Percentiles rank a stretch among this genome's conserved stretches.
phyloP scores from a whole-genome alignment of 2,329 filamentous ascomycete genomes.

The Penicillium capsulatum region DNA sequence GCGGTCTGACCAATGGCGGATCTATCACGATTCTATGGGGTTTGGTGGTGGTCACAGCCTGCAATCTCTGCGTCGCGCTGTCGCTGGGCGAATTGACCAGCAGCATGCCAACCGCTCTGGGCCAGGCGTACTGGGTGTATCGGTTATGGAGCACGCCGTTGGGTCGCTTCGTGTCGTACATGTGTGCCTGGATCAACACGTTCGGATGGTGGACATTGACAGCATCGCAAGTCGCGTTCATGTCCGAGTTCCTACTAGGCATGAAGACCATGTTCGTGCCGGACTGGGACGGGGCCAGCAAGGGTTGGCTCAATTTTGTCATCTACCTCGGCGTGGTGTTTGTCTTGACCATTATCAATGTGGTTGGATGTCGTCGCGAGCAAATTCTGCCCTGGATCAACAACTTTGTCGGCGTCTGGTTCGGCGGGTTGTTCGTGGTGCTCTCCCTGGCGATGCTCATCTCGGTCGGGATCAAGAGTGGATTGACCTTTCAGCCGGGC shows the following conservation, averaged over 20 bases:
- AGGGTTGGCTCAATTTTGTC: conserved; percentile 54
- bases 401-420: conserved; percentile 54
- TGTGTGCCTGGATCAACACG: conserved; percentile 59
- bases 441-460: conserved; percentile 52
- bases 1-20: conserved; percentile 53
- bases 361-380: conserved; percentile 50
- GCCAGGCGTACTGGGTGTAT: conserved; percentile 57
- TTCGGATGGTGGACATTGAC: conserved; percentile 58
- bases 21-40: conserved; percentile 56
- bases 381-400: conserved; percentile 51
- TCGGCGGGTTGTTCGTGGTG: conserved; percentile 51
- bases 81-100: conserved; percentile 56
- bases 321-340: conserved; percentile 52
- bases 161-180: conserved; percentile 52
- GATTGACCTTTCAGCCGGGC: conserved; percentile 47
- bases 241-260: conserved; percentile 55
- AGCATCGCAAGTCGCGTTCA: conserved; percentile 55
- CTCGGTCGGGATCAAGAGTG: conserved; percentile 46
- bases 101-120: conserved; percentile 57
- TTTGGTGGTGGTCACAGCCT: conserved; percentile 50
- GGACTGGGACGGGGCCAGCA: conserved; percentile 43
- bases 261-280: conserved; percentile 54
- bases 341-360: conserved; percentile 49
- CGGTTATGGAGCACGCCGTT: conserved; percentile 37
- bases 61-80: conserved; percentile 52